Percentiles rank a stretch among this genome's conserved stretches.
phyloP scores from a whole-genome alignment of 805 yeast genomes.

The Pichia scutulata region DNA sequence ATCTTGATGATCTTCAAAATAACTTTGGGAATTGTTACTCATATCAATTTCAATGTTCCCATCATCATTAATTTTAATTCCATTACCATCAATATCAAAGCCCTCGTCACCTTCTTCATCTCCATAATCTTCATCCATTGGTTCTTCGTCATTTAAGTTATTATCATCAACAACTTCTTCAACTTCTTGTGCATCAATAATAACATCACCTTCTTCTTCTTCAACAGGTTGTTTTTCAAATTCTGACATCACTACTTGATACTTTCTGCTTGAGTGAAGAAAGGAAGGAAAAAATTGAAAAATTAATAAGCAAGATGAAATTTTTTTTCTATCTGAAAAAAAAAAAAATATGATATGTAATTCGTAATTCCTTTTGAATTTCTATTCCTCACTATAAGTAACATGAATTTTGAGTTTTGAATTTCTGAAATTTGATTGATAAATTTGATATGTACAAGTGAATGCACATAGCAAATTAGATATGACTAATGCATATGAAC shows the following conservation, averaged over 20 bases:
- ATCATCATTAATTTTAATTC: slow-evolving; percentile 29
- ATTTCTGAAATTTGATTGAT: no score
- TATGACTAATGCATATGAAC: slow-evolving; percentile 4
- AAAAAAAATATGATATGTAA: no score
- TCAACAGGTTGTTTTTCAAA: slow-evolving; percentile 1
- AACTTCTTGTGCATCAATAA: slow-evolving; percentile 25
- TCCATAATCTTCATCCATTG: slow-evolving; percentile 26
- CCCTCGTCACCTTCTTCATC: slow-evolving; percentile 34
- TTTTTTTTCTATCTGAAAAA: background rate
- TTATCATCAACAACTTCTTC: slow-evolving; percentile 28
- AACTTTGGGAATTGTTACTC: slow-evolving; percentile 82
- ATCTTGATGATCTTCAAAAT: slow-evolving; percentile 86
- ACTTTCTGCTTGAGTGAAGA: no score
- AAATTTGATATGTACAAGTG: no score
- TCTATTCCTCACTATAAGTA: background rate
- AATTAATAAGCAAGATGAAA: background rate
- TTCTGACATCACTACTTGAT: slow-evolving; percentile 1
- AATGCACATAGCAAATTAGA: no score
- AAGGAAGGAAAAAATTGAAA: background rate
- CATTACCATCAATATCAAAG: slow-evolving; percentile 9
- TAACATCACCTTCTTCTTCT: slow-evolving; percentile 21
- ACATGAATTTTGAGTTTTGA: background rate
- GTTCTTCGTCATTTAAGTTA: slow-evolving; percentile 33
- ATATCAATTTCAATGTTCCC: slow-evolving; percentile 70
- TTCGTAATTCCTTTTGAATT: no score